phyloP scores from a whole-genome alignment of 176 grass and related monocot genomes.

The Musa acuminata region DNA sequence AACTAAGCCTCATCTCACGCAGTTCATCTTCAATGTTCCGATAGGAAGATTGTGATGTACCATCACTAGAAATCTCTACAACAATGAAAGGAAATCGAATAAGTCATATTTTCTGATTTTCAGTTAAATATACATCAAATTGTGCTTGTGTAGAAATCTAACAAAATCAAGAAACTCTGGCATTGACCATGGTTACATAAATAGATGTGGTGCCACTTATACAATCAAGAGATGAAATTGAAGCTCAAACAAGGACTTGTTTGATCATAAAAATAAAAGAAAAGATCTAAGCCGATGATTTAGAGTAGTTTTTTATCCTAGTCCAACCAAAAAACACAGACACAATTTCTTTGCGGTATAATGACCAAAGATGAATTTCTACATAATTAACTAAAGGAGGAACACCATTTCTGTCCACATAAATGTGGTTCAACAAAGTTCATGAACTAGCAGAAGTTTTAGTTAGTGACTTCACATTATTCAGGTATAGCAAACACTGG shows the following conservation, averaged over 20 bases:
- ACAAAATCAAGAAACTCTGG: not conserved
- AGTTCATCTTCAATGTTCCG: constrained; percentile 47
- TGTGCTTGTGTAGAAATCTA: not conserved
- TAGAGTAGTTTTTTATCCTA: too few species aligned
- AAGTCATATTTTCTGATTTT: not conserved
- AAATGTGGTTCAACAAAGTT: too few species aligned
- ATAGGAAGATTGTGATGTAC: constrained; percentile 26
- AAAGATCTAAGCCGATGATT: too few species aligned
- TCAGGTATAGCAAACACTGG: too few species aligned
- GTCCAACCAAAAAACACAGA: too few species aligned
- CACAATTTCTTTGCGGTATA: too few species aligned
- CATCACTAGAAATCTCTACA: constrained; percentile 82
- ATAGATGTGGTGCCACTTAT: not conserved
- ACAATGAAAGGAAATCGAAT: constrained; percentile 6
- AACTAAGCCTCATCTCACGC: constrained; percentile 63
- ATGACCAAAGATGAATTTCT: too few species aligned
- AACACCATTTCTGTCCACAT: too few species aligned
- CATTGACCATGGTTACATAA: not conserved
- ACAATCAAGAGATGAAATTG: not conserved
- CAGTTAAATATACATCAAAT: not conserved
- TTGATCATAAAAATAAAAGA: not conserved
- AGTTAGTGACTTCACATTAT: too few species aligned
- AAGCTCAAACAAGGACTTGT: not conserved
- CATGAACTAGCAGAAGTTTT: too few species aligned
- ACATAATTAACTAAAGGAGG: too few species aligned